Evolutionary conservation across 768 basidiomycete species (phyloP), one percentile per base, ranked within the genome.

Genomic region (Paxillus involutus): DNA sequence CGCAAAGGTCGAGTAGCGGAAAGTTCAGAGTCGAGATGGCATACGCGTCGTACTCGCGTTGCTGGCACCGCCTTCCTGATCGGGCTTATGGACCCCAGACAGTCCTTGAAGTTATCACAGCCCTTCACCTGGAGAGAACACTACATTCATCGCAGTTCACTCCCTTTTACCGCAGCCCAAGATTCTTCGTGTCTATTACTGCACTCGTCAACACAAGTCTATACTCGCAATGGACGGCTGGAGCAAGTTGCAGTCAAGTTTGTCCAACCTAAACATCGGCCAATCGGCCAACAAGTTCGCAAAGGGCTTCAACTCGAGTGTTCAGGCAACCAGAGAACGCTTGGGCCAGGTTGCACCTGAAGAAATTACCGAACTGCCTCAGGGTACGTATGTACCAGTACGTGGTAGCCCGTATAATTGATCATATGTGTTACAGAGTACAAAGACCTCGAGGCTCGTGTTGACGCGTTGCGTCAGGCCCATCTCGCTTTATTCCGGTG

Each of bases 341-440:
- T 77, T 98, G 4, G 96, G 96, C 19, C 89, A 94, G n/a, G 83
- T 96, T 53, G 81, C 91, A 4, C 80, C 88, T 6, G 93, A 93
- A 59, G 97, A 97, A 61, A 94, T 98, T 66, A 98, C 96, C 8
- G 97, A 98, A 73, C 80, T 93, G 47, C 90, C 91, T 24, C 87
- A 91, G 74, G 93, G 91, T 88, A 26, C n/a, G 72, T 67, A 8
- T 42, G n/a, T 40, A 24, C 19, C 12, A 32, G 37, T 44, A 11
- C 33, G 24, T 26, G 26, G 46, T 40, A 43, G 51, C 17, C 42
- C 13, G 36, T 49, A 16, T 4, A 46, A 29, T 37, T 17, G 39
- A n/a, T 19, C 6, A 47, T 42, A 30, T 2, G 1, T 39, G 39
- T 21, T 57, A n/a, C 76, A 91, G 96, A 99, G 71, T 99, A 98